Evolutionary conservation across 2,329 filamentous ascomycete genomes (phyloP).

Genomic region (Colletotrichum filicis): DNA sequence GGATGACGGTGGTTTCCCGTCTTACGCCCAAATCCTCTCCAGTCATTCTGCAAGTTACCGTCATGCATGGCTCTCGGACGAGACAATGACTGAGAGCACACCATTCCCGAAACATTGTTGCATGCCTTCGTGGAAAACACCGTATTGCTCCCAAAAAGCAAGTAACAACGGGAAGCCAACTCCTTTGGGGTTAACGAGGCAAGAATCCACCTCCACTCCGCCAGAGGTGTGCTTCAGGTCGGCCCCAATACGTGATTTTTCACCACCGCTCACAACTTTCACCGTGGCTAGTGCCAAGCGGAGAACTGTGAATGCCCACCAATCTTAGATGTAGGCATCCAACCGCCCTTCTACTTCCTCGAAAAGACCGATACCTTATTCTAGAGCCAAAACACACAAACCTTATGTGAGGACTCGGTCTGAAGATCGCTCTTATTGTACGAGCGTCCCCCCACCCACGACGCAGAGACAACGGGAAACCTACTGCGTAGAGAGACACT

Average conservation of each 20-base stretch:
- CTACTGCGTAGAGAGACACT: neutral
- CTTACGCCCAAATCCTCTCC: neutral
- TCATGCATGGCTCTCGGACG: neutral
- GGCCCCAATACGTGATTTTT: neutral
- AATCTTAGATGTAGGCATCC: neutral
- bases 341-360: neutral
- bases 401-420: neutral
- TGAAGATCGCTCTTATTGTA: neutral
- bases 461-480: neutral
- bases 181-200: neutral
- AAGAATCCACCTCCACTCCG: neutral
- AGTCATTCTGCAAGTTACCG: neutral
- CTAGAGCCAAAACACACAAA: neutral
- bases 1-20: neutral
- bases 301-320: neutral
- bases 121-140: neutral
- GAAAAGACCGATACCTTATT: neutral
- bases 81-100: neutral
- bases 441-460: neutral
- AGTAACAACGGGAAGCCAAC: conserved; percentile 1
- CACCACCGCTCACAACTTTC: neutral
- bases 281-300: neutral
- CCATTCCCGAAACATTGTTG: neutral
- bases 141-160: neutral
- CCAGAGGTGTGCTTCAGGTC: neutral